These are phyloP conservation scores for Goffeauzyma gilvescens DNA, from an alignment of 768 basidiomycete species.

Conservation along the genomic window DNA sequence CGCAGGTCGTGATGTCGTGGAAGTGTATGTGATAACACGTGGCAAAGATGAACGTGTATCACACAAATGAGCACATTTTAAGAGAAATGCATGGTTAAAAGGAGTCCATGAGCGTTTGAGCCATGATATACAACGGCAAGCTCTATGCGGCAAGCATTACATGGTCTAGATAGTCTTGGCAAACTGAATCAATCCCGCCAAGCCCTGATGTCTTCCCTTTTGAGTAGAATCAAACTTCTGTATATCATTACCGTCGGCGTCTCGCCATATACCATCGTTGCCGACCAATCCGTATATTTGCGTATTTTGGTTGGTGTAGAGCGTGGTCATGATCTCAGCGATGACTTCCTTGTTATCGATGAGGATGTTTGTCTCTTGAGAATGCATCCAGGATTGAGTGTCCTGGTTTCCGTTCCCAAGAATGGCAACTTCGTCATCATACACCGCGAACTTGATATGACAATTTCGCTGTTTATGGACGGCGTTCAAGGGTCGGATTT, in stretches of 20 bases:
- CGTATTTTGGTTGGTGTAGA: conserved; percentile 37
- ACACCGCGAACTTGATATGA: conserved; percentile 51
- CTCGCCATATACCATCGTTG: conserved; percentile 44
- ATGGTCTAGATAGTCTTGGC: conserved; percentile 23
- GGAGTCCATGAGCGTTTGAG: neutral
- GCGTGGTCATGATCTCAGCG: conserved; percentile 40
- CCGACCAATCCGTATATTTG: conserved; percentile 38
- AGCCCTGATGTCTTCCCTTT: conserved; percentile 22
- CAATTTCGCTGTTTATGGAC: conserved; percentile 51
- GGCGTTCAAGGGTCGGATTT: conserved; percentile 47
- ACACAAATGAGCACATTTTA: no score
- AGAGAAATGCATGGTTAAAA: no score
- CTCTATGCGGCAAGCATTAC: no score
- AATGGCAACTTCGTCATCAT: conserved; percentile 49
- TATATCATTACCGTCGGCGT: conserved; percentile 36
- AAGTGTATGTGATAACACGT: no score
- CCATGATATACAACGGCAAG: no score
- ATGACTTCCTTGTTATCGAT: conserved; percentile 42
- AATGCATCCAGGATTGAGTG: conserved; percentile 54
- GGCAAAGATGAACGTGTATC: no score
- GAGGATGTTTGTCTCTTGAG: conserved; percentile 51
- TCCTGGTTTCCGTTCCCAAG: conserved; percentile 54
- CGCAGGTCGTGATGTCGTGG: no score
- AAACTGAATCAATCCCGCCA: conserved; percentile 25
- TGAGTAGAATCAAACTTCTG: conserved; percentile 26